Base-by-base conservation (phyloP, 441 rosid genomes). In the Erodium moschatum region DNA sequence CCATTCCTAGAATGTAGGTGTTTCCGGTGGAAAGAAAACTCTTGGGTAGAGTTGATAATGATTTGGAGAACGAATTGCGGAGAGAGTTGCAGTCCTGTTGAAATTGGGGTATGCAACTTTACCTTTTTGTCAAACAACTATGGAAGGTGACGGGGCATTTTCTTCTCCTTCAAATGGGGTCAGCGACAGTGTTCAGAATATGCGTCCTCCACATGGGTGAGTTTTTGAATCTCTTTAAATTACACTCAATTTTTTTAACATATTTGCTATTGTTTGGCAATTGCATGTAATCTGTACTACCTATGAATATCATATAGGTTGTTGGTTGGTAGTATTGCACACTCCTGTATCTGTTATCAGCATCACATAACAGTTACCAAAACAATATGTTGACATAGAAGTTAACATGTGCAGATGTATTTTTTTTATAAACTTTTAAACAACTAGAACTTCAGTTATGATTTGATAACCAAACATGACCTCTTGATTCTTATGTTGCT, bases 131-230 rank as follows among this genome's bases (percentile, higher is more conserved):
- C 73, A 63, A 85, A 71, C 46, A 86, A 81, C 50, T 76, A 93
- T 93, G 98, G 89, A 87, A 84, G 80, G 89, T 87, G 90, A 88
- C 48, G 75, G 72, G 66, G 67, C 82, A 27, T 70, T 80, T 61
- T 78, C 87, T 68, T 74, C 85, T 75, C 88, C 89, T 48, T 69
- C 82, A 10, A 86, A 80, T 78, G 92, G 94, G 75, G 74, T 75
- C 68, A 31, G 65, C n/a, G 84, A 85, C 70, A 84, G 81, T 64
- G 77, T 58, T 72, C 83, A 79, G 58, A 87, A 80, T 82, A 64
- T 76, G 12, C 89, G 86, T 75, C 73, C 86, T 69, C 71, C 75
- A 68, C 92, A 85, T 56, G 98, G 98, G 97, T 93, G 87, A 76
- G 63, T 69, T 73, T 64, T 48, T 64, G 11, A 27, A 76, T 18